Evolutionary conservation across 768 basidiomycete genomes (phyloP), one percentile per base, ranked within the genome.

Genomic region (Podaxis sp.): DNA sequence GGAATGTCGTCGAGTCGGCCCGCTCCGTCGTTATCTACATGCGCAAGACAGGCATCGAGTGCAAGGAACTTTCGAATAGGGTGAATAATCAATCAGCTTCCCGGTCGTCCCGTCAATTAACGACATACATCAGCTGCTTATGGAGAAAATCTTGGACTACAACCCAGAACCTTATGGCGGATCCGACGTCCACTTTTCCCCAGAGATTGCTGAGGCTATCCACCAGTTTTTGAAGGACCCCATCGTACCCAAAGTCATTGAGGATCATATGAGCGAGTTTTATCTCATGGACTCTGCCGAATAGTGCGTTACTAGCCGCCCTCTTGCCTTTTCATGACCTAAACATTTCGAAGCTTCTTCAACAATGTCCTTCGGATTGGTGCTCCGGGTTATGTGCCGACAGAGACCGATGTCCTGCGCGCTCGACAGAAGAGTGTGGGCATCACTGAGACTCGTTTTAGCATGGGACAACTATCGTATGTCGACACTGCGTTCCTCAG

Each of bases 241-340:
- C 11, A 81, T 88, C 57, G 84, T 87, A 0, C 75, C 77, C 5
- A 79, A 77, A 63, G 73, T 84, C n/a, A 76, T 82, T 73, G 80
- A 82, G 64, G 80, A 82, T 64, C 85, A 87, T 65, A 77, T 79
- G 22, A 85, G 79, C 71, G 88, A 94, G 59, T 96, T 96, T 69
- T 96, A 96, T 71, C 79, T 97, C 13, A 96, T 96, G 93, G 96
- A 97, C 71, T 91, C 86, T n/a, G 96, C 96, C 0, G 80, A 81
- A 49, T 96, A 96, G 92, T 93, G 67, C 71, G 90, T 83, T 3
- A 11, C 15, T 33, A 33, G 1, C 46, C 55, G 9, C 61, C 69
- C 38, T 24, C 27, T 22, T 43, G 29, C 24, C 29, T 38, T 24
- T 5, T 19, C 38, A 51, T 29, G 19, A 54, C 2, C 63, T 19